Evolutionary conservation across 192 early-diverging fungal genomes (phyloP).

Genomic region (Coemansia sp.): DNA sequence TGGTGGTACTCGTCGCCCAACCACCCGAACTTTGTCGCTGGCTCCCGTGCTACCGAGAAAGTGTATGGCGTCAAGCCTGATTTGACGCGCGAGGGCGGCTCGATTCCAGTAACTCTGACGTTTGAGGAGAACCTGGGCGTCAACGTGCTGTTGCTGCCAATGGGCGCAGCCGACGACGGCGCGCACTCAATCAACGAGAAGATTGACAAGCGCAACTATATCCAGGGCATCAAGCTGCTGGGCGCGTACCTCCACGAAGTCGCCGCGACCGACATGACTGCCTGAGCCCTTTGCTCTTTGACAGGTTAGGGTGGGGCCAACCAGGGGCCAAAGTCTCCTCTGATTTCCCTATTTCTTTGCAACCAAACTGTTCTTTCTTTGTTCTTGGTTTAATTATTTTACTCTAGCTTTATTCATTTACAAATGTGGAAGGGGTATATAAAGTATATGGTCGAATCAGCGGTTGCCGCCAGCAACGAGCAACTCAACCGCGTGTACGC

Average conservation of each 20-base stretch:
- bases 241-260: slow-evolving; percentile 90
- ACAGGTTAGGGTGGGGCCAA: neutral
- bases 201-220: slow-evolving; percentile 88
- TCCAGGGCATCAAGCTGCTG: slow-evolving; percentile 92
- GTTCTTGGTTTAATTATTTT: neutral
- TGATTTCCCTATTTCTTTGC: neutral
- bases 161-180: slow-evolving; percentile 92
- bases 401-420: neutral
- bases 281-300: neutral
- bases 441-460: neutral
- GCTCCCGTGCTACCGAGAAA: slow-evolving; percentile 83
- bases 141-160: slow-evolving; percentile 91
- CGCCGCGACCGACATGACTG: slow-evolving; percentile 49
- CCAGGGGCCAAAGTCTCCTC: neutral
- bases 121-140: slow-evolving; percentile 94
- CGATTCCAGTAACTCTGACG: slow-evolving; percentile 95
- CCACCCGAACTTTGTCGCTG: slow-evolving; percentile 94
- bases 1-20: slow-evolving; percentile 89
- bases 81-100: slow-evolving; percentile 95
- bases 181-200: slow-evolving; percentile 99
- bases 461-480: neutral
- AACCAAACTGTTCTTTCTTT: neutral
- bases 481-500: neutral
- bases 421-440: neutral
- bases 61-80: slow-evolving; percentile 94